Percentiles rank a stretch among this genome's conserved stretches.
These are phyloP conservation scores for Cyberlindnera maclurae DNA, from an alignment of 805 yeast species.

Conservation along the genomic window DNA sequence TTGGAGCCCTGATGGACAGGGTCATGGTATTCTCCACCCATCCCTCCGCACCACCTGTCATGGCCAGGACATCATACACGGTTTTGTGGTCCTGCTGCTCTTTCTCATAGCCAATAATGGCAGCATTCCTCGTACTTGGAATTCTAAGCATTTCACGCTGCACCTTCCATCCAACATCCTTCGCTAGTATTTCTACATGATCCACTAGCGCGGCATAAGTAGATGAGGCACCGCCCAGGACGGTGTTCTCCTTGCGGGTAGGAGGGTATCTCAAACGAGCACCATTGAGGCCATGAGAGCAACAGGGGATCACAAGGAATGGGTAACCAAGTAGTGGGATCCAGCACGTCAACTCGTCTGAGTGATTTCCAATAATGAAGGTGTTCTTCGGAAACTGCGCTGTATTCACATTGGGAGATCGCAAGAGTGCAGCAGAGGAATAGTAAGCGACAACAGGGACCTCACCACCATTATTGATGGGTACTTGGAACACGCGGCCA, in stretches of 20 bases:
- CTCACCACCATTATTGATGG: conserved; percentile 21
- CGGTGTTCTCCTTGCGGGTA: conserved; percentile 23
- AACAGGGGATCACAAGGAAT: conserved; percentile 89
- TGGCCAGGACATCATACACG: conserved; percentile 53
- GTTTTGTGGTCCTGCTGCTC: conserved; percentile 25
- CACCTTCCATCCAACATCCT: conserved; percentile 72
- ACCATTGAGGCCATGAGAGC: conserved; percentile 84
- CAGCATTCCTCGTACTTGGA: conserved; percentile 92
- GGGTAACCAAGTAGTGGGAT: conserved; percentile 83
- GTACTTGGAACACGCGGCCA: conserved; percentile 51
- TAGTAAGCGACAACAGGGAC: conserved; percentile 47
- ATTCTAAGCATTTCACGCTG: conserved; percentile 84
- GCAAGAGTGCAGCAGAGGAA: conserved; percentile 34
- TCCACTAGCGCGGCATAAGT: conserved; percentile 83
- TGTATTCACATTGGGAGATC: conserved; percentile 49
- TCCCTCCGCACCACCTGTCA: conserved; percentile 86
- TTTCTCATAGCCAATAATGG: conserved; percentile 62
- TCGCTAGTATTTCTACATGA: conserved; percentile 67
- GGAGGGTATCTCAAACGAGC: conserved; percentile 59
- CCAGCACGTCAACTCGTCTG: conserved; percentile 95
- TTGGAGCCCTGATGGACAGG: conserved; percentile 61
- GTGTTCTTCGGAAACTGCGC: conserved; percentile 65
- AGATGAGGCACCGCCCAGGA: conserved; percentile 36
- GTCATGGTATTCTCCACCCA: conserved; percentile 82
- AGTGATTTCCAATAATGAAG: conserved; percentile 88